phyloP scores from a whole-genome alignment of 106 monocot species.

The Xerophyta viscosa region DNA sequence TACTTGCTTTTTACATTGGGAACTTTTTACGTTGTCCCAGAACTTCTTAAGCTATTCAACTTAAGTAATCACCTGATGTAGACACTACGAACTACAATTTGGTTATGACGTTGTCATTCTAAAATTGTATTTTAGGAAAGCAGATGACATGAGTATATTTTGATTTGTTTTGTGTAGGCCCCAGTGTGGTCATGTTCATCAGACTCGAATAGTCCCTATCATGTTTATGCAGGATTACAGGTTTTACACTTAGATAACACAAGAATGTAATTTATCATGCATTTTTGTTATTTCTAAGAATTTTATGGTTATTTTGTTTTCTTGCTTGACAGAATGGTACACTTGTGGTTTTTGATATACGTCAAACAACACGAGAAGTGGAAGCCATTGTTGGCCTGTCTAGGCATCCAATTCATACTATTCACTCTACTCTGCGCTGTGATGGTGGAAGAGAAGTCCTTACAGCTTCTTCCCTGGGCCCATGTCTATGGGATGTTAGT shows the following conservation, averaged over 20 bases:
- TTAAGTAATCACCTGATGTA: no score
- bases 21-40: no score
- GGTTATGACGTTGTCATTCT: no score
- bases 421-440: constrained; percentile 34
- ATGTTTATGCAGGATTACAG: constrained; percentile 92
- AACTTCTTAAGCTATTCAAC: no score
- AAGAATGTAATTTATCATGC: neutral
- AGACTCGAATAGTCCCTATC: constrained; percentile 35
- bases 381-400: constrained; percentile 49
- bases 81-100: no score
- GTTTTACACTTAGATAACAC: constrained; percentile 34
- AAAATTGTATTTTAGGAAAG: no score
- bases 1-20: no score
- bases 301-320: neutral
- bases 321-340: constrained; percentile 56
- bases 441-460: constrained; percentile 29
- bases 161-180: constrained; percentile 18
- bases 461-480: constrained; percentile 82
- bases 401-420: constrained; percentile 58
- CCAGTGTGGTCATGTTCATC: constrained; percentile 94
- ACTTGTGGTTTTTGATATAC: constrained; percentile 74
- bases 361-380: constrained; percentile 61
- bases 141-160: no score
- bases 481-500: constrained; percentile 62
- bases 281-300: constrained; percentile 3